Base-by-base conservation (phyloP, 169 alveolate genomes). In the Plasmodium knowlesi region DNA sequence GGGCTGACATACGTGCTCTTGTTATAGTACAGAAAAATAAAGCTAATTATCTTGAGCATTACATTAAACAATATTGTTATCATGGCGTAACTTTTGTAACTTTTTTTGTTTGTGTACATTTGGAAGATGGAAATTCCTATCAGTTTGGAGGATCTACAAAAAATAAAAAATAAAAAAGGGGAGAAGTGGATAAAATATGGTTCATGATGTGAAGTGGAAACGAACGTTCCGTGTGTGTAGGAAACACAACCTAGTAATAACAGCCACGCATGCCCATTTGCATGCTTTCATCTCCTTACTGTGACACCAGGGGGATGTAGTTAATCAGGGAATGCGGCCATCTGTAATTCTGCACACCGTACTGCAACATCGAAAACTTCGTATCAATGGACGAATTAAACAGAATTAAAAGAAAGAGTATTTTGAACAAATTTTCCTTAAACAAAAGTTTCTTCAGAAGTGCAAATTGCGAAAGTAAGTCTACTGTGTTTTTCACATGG, bases 1-100 rank as follows among this genome's bases (percentile, higher is more conserved):
- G 93, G 93, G 41, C 93, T 85, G 25, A 85, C 93, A 34, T 85
- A 85, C 4, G 93, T 73, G 72, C 79, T 74, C 84, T 84, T 84
- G 46, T 50, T 73, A 74, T 85, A 74, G 79, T 85, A 85, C 74
- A 85, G 57, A 73, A 74, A 85, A 53, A 76, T 50, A 30, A 85
- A 85, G 46, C 85, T 85, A 19, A 16, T 37, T 74, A 85, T 74
- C 53, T 85, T 85, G 37, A 85, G 74, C 37, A 85, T 34, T n/a
- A 85, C 28, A 41, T 85, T 85, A 37, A 37, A 74, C 67, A 85
- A 30, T 34, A 85, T 85, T 2, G 82, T 54, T 43, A 85, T 78
- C 93, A 85, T 85, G 2, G 93, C 84, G 80, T 85, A 85, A 74
- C 46, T 85, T 85, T 53, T 76, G 50, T 85, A 85, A 19, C 79